These are phyloP conservation scores for Pythium apleroticum DNA, from an alignment of 352 stramenopile species.

Conservation along the genomic window DNA sequence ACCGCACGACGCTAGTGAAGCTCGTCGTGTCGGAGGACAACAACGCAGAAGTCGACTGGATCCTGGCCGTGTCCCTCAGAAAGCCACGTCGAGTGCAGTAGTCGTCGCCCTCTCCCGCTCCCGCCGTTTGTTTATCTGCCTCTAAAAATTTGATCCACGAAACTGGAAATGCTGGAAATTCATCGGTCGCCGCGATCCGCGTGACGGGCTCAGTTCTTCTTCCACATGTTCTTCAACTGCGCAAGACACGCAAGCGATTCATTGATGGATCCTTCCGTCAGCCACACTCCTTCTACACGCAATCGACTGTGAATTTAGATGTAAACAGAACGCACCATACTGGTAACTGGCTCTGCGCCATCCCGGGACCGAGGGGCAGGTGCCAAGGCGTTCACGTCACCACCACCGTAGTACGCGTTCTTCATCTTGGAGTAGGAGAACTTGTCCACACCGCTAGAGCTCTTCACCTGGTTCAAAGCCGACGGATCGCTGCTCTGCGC, in stretches of 20 bases:
- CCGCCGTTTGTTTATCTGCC: constrained; percentile 22
- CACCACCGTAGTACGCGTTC: constrained; percentile 30
- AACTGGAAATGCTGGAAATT: constrained; percentile 4
- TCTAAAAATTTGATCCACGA: constrained; percentile 23
- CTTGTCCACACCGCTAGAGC: constrained; percentile 28
- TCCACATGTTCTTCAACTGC: constrained; percentile 84
- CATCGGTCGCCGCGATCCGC: neutral
- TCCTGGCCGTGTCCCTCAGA: neutral
- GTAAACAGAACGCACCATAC: constrained; percentile 29
- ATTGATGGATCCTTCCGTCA: neutral
- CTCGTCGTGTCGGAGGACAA: neutral
- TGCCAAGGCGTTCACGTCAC: constrained; percentile 23
- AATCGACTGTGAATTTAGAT: constrained; percentile 13
- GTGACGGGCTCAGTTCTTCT: constrained; percentile 60
- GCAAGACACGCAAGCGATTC: constrained; percentile 1
- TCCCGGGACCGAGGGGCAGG: constrained; percentile 21
- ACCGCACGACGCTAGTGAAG: neutral
- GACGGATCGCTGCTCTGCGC: constrained; percentile 16
- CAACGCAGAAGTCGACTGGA: neutral
- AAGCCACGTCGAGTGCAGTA: constrained; percentile 1
- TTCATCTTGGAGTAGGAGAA: constrained; percentile 34
- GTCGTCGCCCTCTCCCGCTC: constrained; percentile 1
- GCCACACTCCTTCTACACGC: neutral
- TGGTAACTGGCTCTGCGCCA: constrained; percentile 25
- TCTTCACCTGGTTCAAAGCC: constrained; percentile 22